Evolutionary conservation across 2,329 filamentous ascomycete genomes (phyloP).

Genomic region (Claviceps paspali): DNA sequence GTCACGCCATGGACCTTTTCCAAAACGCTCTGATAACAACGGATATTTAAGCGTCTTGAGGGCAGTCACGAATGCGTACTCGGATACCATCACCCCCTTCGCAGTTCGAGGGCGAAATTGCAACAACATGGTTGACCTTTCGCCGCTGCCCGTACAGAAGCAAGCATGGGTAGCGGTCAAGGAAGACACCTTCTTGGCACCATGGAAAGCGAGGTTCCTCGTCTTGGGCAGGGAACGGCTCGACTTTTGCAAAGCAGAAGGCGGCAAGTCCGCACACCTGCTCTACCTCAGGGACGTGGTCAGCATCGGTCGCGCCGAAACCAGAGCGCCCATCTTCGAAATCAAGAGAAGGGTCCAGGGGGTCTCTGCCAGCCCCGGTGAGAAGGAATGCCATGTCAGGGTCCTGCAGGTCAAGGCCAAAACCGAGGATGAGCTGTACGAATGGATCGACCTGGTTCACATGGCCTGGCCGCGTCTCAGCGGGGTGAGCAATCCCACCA

Average conservation of each 20-base stretch:
- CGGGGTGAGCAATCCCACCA: conserved; percentile 91
- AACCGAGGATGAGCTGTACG: conserved; percentile 86
- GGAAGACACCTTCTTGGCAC: conserved; percentile 43
- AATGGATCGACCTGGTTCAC: conserved; percentile 96
- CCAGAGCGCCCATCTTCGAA: conserved; percentile 72
- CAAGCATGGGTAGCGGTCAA: conserved; percentile 72
- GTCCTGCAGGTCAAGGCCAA: conserved; percentile 84
- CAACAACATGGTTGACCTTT: not conserved
- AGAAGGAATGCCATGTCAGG: conserved; percentile 63
- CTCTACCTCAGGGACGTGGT: conserved; percentile 74
- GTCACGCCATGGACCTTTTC: not conserved
- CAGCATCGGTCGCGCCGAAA: conserved; percentile 46
- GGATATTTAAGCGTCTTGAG: not conserved
- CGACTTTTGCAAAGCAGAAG: conserved; percentile 80
- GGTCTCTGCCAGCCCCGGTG: conserved; percentile 52
- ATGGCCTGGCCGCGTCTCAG: conserved; percentile 94
- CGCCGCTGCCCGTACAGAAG: conserved; percentile 17
- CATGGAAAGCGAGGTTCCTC: conserved; percentile 80
- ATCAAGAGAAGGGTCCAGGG: conserved; percentile 61
- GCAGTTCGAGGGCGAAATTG: not conserved
- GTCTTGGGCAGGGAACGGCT: conserved; percentile 81
- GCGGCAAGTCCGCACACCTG: conserved; percentile 68
- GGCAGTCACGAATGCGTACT: not conserved
- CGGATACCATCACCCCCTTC: not conserved
- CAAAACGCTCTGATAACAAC: not conserved